phyloP scores from a whole-genome alignment of 495 filamentous ascomycete species.

The Aspergillus hancockii region DNA sequence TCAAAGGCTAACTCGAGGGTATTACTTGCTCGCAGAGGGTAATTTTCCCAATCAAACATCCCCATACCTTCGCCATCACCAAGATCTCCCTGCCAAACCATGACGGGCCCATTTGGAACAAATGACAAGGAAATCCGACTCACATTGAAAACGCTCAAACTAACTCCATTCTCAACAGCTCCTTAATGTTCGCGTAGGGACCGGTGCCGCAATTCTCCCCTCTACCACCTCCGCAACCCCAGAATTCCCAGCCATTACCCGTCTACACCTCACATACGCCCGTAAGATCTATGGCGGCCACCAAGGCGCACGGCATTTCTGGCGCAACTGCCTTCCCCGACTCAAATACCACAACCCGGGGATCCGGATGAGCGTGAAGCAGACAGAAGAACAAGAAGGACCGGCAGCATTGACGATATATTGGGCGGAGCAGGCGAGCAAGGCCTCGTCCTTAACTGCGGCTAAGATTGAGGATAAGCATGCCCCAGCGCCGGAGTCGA shows the following conservation, averaged over 20 bases:
- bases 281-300: constrained; percentile 58
- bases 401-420: constrained; percentile 76
- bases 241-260: constrained; percentile 64
- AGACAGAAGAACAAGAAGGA: constrained; percentile 52
- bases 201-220: constrained; percentile 79
- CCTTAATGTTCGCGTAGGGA: constrained; percentile 69
- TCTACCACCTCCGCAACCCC: constrained; percentile 40
- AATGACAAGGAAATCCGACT: background rate
- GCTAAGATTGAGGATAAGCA: constrained; percentile 34
- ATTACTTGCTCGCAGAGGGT: constrained; percentile 27
- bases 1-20: constrained; percentile 9
- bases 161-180: constrained; percentile 50
- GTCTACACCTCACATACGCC: constrained; percentile 83
- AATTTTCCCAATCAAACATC: constrained; percentile 14
- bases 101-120: background rate
- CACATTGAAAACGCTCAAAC: background rate
- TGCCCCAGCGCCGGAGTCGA: constrained; percentile 34
- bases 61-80: too few species aligned
- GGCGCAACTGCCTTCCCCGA: constrained; percentile 76
- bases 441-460: constrained; percentile 30
- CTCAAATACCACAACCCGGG: constrained; percentile 94
- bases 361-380: constrained; percentile 77
- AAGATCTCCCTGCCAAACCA: background rate
- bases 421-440: constrained; percentile 51
- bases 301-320: constrained; percentile 87